Conservation (phyloP, 495 filamentous ascomycete genomes). For the Neurospora sp. region DNA sequence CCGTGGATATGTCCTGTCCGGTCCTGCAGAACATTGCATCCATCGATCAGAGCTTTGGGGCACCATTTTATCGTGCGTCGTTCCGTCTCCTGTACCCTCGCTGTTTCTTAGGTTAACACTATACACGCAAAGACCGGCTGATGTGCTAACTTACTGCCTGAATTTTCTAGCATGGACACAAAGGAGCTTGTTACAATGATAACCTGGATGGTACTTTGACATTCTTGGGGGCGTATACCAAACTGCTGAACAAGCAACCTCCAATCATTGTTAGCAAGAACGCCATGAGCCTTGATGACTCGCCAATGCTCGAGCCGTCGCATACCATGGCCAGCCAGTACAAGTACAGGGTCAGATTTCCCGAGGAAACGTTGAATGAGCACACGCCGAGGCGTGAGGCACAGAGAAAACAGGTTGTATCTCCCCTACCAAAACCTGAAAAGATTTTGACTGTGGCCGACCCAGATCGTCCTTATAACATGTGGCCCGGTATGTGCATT, state of each 20-base stretch:
- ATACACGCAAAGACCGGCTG: background rate
- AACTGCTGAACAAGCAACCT: constrained; percentile 1
- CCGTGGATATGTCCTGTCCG: constrained; percentile 25
- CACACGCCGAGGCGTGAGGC: background rate
- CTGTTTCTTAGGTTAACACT: background rate
- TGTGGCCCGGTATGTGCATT: constrained; percentile 17
- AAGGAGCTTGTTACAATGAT: constrained; percentile 11
- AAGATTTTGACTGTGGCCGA: constrained; percentile 9
- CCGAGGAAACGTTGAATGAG: background rate
- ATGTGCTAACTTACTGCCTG: background rate
- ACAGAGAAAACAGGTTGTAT: background rate
- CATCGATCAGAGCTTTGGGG: constrained; percentile 10
- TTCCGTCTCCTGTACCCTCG: background rate
- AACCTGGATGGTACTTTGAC: constrained; percentile 20
- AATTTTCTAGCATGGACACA: constrained; percentile 6
- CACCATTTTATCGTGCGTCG: constrained; percentile 18
- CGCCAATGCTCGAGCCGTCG: constrained; percentile 5
- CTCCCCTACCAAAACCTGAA: background rate
- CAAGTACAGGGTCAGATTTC: background rate
- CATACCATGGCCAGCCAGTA: background rate
- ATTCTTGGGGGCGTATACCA: constrained; percentile 8
- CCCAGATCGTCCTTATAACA: constrained; percentile 18
- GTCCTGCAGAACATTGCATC: constrained; percentile 14
- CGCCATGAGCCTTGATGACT: constrained; percentile 3
- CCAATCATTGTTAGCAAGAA: constrained; percentile 10